Base-by-base conservation (phyloP, 371 early-diverging fungal genomes). In the Haplosporangium sp. region DNA sequence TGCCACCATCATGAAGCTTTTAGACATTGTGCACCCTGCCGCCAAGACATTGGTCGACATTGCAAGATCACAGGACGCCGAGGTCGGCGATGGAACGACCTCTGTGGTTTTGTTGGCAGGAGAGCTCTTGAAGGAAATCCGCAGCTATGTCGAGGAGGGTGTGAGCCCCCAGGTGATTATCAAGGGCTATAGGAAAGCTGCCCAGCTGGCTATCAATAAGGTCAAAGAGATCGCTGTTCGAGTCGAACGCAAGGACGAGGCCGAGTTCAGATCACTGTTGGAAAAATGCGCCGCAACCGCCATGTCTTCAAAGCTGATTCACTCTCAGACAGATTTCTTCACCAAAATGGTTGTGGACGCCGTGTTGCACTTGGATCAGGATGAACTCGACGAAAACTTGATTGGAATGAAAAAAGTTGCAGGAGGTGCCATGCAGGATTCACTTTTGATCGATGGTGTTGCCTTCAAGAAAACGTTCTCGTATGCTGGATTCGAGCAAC, bases 391-490 rank as follows among this genome's bases (percentile, higher is more conserved):
- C 86, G 96, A 98, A 82, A 88, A 88, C 74, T 84, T 98, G 89
- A 98, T 98, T 81, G 99, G 98, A 64, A 93, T 99, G 75, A 99
- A 99, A 87, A 97, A 96, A 85, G 93, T 99, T 59, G 91, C 97
- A 38, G 99, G 99, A 73, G 99, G 99, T 54, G 99, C 95, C 21
- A 95, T 99, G 95, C 95, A 97, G 85, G 99, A 99, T 81, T 98
- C 99, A n/a, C 64, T 95, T 42, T 83, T 99, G 54, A 88, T 99
- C 43, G 92, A 96, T 58, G 99, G 99, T 73, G 99, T 99, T 63
- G 99, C 98, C 8, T 99, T 99, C 90, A 99, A 99, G 85, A 99
- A 99, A 90, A 98, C 99, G 5, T 99, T 99, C 84, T 95, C 99
- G 10, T 99, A 99, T 83, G 99, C 99, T 43, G 99, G 99, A 73